These are phyloP conservation scores for Pisolithus orientalis DNA, from an alignment of 768 basidiomycete species.

Conservation along the genomic window DNA sequence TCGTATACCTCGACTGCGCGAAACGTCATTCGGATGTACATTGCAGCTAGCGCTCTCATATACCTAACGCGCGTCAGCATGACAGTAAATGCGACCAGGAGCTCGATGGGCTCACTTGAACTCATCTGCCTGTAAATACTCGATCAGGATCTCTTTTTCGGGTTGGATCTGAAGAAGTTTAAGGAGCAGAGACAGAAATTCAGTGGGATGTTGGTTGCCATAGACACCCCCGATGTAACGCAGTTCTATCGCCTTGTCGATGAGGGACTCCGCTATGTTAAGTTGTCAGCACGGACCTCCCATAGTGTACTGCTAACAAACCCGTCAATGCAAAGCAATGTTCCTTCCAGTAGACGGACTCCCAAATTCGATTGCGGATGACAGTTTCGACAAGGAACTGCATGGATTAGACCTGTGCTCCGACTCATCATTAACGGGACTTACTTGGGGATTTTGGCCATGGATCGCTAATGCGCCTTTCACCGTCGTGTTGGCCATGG, in stretches of 20 bases:
- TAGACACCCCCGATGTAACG: conserved; percentile 88
- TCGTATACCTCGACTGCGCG: conserved; percentile 87
- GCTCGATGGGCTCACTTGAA: conserved; percentile 73
- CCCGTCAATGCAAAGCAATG: conserved; percentile 97
- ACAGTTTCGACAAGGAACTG: conserved; percentile 95
- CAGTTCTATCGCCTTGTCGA: conserved; percentile 86
- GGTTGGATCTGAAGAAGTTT: conserved; percentile 97
- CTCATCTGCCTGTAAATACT: conserved; percentile 93
- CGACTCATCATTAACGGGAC: background rate
- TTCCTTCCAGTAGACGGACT: conserved; percentile 95
- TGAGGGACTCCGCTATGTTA: conserved; percentile 75
- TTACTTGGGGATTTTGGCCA: conserved; percentile 93
- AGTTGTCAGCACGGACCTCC: conserved; percentile 4
- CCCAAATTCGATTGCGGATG: conserved; percentile 93
- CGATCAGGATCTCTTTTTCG: conserved; percentile 93
- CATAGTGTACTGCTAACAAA: conserved; percentile 25
- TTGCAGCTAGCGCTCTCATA: conserved; percentile 83
- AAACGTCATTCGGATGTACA: conserved; percentile 96
- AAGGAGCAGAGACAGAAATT: conserved; percentile 86
- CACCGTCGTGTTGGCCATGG: conserved; percentile 92
- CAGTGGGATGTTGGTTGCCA: conserved; percentile 90
- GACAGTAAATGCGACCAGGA: background rate
- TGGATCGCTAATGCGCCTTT: conserved; percentile 86
- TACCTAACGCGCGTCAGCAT: conserved; percentile 49
- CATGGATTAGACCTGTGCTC: conserved; percentile 14